Base-by-base conservation (phyloP, 495 filamentous ascomycete genomes). In the Penicillium cosmopolitanum region DNA sequence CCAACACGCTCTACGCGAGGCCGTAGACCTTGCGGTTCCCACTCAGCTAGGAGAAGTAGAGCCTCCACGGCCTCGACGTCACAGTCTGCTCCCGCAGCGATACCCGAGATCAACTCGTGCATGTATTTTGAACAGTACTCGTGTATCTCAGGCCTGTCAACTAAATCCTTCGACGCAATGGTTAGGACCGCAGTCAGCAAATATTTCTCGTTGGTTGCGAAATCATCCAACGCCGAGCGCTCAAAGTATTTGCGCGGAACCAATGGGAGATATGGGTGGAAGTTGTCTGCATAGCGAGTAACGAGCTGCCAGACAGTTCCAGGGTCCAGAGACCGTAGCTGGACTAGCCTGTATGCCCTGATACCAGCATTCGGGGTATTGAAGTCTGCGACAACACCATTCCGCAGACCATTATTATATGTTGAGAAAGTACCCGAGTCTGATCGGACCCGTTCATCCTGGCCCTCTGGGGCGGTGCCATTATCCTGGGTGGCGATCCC, bases 51-150 rank as follows among this genome's bases (percentile, higher is more conserved):
- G 10, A 88, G 65, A 9, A 88, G 74, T 8, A 88, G 71, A 23
- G 85, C 82, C 64, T 88, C 85, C n/a, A 87, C 84, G 15, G 85
- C 82, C 66, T 86, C 85, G 1, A 88, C 82, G 51, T 83, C 82
- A 46, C 81, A 85, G 56, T 85, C 81, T 10, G 80, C 79, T 5
- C 85, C 85, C 28, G 84, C 84, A 11, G 85, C 79, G 23, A 88
- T 82, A 9, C 77, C 79, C 0, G 85, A 86, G 13, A 88, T 82
- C 43, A 87, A 63, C 38, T 81, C 79, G 38, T 86, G 84, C 84
- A 87, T 88, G 64, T 87, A 82, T 56, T 82, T 81, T 12, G 85
- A 83, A 64, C 85, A 87, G 60, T 82, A 77, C 57, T 83, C 82
- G 51, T 87, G 84, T 6, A 84, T 79, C 40, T 82, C 70, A 6